A percentile compares a stretch with the other conserved stretches of the same genome.
Conservation (phyloP, 2,329 filamentous ascomycete species). For the Neofusicoccum ribis region DNA sequence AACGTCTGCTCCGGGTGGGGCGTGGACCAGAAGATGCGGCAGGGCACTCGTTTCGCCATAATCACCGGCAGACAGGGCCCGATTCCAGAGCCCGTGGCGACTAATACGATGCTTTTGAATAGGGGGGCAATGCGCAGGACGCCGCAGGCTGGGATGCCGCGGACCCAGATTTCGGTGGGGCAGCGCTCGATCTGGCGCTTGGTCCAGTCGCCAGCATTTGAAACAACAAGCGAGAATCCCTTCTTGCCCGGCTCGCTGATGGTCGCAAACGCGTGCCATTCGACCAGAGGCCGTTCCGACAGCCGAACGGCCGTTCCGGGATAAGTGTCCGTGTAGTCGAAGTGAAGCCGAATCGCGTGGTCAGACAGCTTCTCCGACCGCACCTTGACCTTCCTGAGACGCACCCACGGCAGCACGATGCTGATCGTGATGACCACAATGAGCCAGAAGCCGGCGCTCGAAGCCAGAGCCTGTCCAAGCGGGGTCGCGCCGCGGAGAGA, state of each 20-base stretch:
- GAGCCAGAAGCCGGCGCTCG: constrained; percentile 65
- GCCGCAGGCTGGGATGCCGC: constrained; percentile 31
- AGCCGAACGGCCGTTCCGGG: constrained; percentile 12
- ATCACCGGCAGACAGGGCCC: constrained; percentile 51
- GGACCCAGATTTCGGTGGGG: constrained; percentile 33
- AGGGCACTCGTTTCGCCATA: constrained; percentile 43
- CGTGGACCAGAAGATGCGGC: constrained; percentile 70
- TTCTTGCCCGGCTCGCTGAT: constrained; percentile 32
- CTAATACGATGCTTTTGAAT: constrained; percentile 33
- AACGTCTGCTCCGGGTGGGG: constrained; percentile 64
- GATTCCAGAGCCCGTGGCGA: constrained; percentile 39
- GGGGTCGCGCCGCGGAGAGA: constrained; percentile 27
- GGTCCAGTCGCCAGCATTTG: constrained; percentile 40
- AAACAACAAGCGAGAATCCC: constrained; percentile 34
- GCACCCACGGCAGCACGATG: constrained; percentile 71
- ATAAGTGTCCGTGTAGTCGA: constrained; percentile 21
- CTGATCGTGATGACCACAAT: constrained; percentile 64
- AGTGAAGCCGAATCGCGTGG: constrained; percentile 70
- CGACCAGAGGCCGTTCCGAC: constrained; percentile 26
- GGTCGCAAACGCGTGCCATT: constrained; percentile 42
- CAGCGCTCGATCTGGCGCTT: constrained; percentile 23
- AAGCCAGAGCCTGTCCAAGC: constrained; percentile 43
- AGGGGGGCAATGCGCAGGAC: constrained; percentile 34
- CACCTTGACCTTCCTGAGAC: constrained; percentile 67
- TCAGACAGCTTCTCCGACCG: constrained; percentile 66